These are phyloP conservation scores for Penicillium cataractarum DNA, from an alignment of 495 filamentous ascomycete species.

Conservation along the genomic window DNA sequence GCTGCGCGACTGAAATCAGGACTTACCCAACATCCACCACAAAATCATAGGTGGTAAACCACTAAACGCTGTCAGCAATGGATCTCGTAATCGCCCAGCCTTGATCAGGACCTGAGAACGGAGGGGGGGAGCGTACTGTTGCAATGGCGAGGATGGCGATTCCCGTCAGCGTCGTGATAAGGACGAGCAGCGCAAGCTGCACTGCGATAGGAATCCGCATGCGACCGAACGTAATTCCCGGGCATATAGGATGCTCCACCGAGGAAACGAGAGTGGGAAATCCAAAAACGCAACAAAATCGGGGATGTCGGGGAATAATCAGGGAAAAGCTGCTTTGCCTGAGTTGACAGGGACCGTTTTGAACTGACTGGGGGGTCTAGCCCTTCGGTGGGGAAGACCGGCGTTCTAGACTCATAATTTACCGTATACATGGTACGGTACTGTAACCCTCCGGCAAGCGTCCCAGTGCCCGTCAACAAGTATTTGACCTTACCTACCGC, in stretches of 20 bases:
- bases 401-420: no score
- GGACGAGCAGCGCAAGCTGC: constrained; percentile 76
- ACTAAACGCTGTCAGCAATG: constrained; percentile 35
- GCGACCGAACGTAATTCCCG: constrained; percentile 16
- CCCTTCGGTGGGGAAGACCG: no score
- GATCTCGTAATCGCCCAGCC: background rate
- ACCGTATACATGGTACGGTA: no score
- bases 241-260: background rate
- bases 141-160: constrained; percentile 67
- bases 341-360: no score
- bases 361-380: no score
- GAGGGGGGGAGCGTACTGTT: constrained; percentile 48
- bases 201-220: constrained; percentile 86
- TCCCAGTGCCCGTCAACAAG: no score
- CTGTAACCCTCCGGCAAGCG: no score
- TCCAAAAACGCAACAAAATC: background rate
- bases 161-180: constrained; percentile 67
- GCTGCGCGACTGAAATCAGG: background rate
- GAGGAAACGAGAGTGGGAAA: background rate
- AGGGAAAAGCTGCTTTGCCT: no score
- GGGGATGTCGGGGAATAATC: background rate
- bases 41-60: constrained; percentile 77
- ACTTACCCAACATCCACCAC: constrained; percentile 65
- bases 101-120: background rate
- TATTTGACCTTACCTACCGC: no score